A percentile compares a stretch with the other conserved stretches of the same genome.
Conservation (phyloP, 1,284 basidiomycete species). For the Ceratobasidium papillatum region DNA sequence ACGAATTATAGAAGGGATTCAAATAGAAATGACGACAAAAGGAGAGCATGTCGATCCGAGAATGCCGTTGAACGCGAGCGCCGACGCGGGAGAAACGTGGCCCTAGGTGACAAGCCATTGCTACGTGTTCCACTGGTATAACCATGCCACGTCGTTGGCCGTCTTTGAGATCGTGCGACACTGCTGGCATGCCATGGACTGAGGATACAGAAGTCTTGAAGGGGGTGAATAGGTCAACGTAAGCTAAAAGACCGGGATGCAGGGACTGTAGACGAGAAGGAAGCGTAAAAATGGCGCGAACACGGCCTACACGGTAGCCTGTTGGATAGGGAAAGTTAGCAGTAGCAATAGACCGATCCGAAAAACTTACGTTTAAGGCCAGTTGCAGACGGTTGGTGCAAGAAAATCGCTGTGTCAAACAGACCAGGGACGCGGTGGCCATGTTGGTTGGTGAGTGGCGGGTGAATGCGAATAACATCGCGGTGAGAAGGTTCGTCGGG, state of each 20-base stretch:
- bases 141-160: background rate
- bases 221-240: constrained; percentile 1
- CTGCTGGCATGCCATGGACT: background rate
- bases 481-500: background rate
- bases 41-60: background rate
- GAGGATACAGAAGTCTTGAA: background rate
- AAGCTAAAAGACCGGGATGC: background rate
- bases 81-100: constrained; percentile 4
- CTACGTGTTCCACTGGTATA: background rate
- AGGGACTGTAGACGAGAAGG: background rate
- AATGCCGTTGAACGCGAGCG: background rate
- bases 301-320: constrained; percentile 17
- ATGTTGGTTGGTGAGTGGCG: too few relatives aligned
- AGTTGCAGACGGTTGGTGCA: too few relatives aligned
- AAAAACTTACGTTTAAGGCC: too few relatives aligned
- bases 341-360: too few relatives aligned
- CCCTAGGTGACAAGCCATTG: background rate
- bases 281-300: constrained; percentile 1
- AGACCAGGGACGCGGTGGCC: too few relatives aligned
- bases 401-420: too few relatives aligned
- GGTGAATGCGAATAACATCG: constrained; percentile 19
- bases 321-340: too few relatives aligned
- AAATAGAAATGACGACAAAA: background rate
- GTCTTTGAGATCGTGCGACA: background rate
- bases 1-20: constrained; percentile 13